Evolutionary conservation across 208 protist species (phyloP), one percentile per base, ranked within the genome.

Genomic region (Crithidia fasciculata): DNA sequence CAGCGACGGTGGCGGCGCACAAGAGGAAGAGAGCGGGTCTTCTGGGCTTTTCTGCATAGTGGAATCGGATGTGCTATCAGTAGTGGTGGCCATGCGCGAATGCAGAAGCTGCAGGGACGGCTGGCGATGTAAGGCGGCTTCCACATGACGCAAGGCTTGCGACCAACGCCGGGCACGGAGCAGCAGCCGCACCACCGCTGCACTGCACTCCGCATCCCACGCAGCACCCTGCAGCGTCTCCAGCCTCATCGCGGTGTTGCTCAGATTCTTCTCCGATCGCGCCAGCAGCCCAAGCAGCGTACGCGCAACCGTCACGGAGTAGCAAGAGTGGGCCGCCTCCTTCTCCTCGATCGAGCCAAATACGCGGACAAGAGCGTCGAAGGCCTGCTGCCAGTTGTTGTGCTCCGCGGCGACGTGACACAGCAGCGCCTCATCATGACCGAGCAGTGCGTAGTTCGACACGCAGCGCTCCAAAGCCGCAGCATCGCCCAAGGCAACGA

Each of bases 241-340:
- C 28, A 96, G 73, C 0, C 81, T 82, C 40, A 93, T 81, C 0
- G 81, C 91, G 0, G 86, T 93, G 69, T 89, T 93, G 55, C 82
- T 89, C 19, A 96, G 71, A 50, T 96, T 96, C 37, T 59, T 83
- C 2, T 76, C 82, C 7, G 83, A 82, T 54, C 79, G 78, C 19
- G 64, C 43, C 8, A 96, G 66, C 16, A 92, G 74, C 4, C 19
- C 41, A n/a, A 96, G 57, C 12, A 86, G 40, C 0, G 87, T 76
- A 41, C 37, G 59, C 12, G 74, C 85, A 7, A 91, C 89, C 40
- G 10, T 10, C 0, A 59, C 12, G 28, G 83, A 76, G 53, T 91
- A 86, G 5, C 59, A 58, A 40, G 56, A 16, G 37, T 8, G 7
- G 13, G 53, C 28, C 2, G 8, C 45, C 37, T 60, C 63, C 43